Conservation (phyloP, 164 flowering plant genomes). For the Platanus orientalis region DNA sequence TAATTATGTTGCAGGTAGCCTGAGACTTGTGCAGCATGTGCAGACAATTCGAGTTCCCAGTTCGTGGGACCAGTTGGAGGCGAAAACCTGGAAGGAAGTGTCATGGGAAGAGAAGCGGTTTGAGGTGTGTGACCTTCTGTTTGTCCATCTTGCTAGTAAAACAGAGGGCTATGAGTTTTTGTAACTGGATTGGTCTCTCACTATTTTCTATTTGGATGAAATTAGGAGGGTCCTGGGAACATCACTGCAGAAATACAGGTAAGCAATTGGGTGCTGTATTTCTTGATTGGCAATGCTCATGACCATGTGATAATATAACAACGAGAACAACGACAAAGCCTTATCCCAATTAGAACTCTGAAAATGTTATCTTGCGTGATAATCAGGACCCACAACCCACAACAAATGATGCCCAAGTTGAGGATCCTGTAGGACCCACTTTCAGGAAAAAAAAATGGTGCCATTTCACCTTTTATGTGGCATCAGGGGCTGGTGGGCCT, state of each 20-base stretch:
- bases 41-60: conserved; percentile 59
- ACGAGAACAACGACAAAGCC: too few relatives aligned
- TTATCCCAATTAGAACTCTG: too few relatives aligned
- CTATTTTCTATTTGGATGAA: conserved; percentile 1
- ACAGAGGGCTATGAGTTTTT: neutral
- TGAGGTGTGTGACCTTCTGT: conserved; percentile 36
- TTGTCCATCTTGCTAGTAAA: neutral
- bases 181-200: neutral
- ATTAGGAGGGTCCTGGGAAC: conserved; percentile 57
- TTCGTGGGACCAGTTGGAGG: conserved; percentile 45
- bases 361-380: neutral
- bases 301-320: neutral
- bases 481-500: neutral
- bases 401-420: neutral
- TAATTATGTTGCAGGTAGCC: conserved; percentile 49
- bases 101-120: conserved; percentile 66
- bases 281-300: neutral
- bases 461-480: neutral
- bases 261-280: neutral
- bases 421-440: neutral
- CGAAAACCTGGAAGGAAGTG: conserved; percentile 51
- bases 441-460: neutral
- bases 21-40: conserved; percentile 82
- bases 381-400: neutral
- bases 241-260: conserved; percentile 71